phyloP scores from a whole-genome alignment of 2,329 filamentous ascomycete genomes.

The Ceratocystis diversiconidia region DNA sequence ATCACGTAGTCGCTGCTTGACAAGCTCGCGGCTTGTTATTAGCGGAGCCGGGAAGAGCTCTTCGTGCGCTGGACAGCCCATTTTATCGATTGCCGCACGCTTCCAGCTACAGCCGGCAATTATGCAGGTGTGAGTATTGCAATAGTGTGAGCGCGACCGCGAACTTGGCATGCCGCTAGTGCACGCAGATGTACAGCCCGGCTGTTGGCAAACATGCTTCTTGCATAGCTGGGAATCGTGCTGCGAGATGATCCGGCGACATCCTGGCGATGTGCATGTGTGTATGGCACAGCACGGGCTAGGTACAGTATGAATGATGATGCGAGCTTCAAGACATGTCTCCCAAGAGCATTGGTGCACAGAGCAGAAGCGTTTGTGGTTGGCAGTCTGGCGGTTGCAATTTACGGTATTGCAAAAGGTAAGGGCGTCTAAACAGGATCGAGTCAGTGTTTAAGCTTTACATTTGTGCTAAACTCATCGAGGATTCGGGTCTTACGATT shows the following conservation, averaged over 20 bases:
- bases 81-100: not conserved
- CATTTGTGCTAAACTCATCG: not conserved
- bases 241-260: not conserved
- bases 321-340: not conserved
- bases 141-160: not conserved
- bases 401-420: not conserved
- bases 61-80: conserved; percentile 7
- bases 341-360: conserved; percentile 2
- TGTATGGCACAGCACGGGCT: conserved; percentile 6
- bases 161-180: not conserved
- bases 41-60: conserved; percentile 6
- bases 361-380: not conserved
- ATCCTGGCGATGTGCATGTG: not conserved
- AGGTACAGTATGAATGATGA: conserved; percentile 2
- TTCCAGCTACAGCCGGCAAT: not conserved
- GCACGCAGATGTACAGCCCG: not conserved
- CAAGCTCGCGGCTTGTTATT: not conserved
- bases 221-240: not conserved
- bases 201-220: conserved; percentile 8
- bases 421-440: not conserved
- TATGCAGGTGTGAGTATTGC: conserved; percentile 3
- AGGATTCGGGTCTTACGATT: conserved; percentile 4
- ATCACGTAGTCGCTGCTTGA: not conserved
- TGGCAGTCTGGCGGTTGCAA: not conserved
- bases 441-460: not conserved